Conservation (phyloP, 208 protist genomes). For the Strigomonas galati region DNA sequence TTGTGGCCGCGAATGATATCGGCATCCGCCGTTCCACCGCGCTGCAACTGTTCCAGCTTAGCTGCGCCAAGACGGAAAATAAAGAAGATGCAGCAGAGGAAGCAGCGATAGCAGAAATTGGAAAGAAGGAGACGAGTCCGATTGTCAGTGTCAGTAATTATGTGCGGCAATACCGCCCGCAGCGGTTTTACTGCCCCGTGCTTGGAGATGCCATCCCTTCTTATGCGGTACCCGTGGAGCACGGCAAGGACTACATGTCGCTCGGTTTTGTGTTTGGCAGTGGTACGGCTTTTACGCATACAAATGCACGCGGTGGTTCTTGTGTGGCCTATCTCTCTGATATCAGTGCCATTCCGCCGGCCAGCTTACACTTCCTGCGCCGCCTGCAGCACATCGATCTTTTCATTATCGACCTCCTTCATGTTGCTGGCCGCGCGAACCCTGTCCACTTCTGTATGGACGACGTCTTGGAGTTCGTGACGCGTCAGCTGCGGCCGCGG, state of each 20-base stretch:
- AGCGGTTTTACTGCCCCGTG: conserved; percentile 5
- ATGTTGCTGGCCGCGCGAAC: conserved; percentile 29
- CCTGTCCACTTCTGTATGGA: conserved; percentile 70
- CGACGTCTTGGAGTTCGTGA: conserved; percentile 48
- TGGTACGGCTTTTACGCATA: conserved; percentile 41
- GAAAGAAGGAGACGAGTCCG: not conserved
- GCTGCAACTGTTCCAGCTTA: conserved; percentile 66
- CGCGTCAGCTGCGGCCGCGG: conserved; percentile 30
- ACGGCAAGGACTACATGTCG: conserved; percentile 66
- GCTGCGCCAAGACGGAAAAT: conserved; percentile 23
- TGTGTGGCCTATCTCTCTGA: conserved; percentile 86
- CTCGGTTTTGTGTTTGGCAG: conserved; percentile 85
- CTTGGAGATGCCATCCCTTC: conserved; percentile 12
- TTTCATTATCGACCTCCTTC: conserved; percentile 68
- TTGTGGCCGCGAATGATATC: conserved; percentile 51
- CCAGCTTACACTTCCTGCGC: conserved; percentile 66
- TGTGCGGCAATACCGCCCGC: not conserved
- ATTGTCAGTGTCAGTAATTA: not conserved
- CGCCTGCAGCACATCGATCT: conserved; percentile 79
- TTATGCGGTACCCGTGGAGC: conserved; percentile 77
- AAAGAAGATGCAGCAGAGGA: not conserved
- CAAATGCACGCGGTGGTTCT: not conserved
- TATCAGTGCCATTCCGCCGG: conserved; percentile 49
- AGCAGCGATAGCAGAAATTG: too few species aligned
- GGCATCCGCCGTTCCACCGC: conserved; percentile 80